These are phyloP conservation scores for Penicillium manginii DNA, from an alignment of 495 filamentous ascomycete species.

Conservation along the genomic window DNA sequence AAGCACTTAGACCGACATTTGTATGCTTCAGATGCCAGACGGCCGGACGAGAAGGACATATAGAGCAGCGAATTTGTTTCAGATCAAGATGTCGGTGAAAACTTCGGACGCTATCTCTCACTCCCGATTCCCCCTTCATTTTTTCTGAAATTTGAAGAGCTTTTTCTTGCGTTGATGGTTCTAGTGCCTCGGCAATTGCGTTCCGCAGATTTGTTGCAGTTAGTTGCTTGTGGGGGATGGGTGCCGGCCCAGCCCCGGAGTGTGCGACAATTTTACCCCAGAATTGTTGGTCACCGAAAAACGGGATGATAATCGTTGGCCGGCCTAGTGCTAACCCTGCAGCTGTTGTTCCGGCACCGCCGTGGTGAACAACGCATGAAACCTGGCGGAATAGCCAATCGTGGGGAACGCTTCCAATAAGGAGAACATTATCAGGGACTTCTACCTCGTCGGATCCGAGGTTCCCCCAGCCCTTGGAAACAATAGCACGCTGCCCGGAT, in stretches of 20 bases:
- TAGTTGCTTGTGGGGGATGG: slow-evolving; percentile 71
- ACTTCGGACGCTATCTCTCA: slow-evolving; percentile 62
- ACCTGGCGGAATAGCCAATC: slow-evolving; percentile 83
- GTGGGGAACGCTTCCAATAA: slow-evolving; percentile 78
- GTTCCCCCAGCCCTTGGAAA: slow-evolving; percentile 83
- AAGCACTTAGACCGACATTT: slow-evolving; percentile 63
- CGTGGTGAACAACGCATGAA: slow-evolving; percentile 78
- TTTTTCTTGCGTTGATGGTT: slow-evolving; percentile 55
- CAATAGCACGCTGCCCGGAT: slow-evolving; percentile 70
- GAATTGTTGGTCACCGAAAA: slow-evolving; percentile 86
- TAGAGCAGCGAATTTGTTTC: slow-evolving; percentile 61
- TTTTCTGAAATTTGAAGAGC: slow-evolving; percentile 61
- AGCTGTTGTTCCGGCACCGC: slow-evolving; percentile 81
- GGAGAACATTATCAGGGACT: slow-evolving; percentile 69
- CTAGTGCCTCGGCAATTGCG: slow-evolving; percentile 61
- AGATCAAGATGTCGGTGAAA: slow-evolving; percentile 72
- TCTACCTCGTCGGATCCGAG: slow-evolving; percentile 63
- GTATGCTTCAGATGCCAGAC: slow-evolving; percentile 72
- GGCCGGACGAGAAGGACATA: slow-evolving; percentile 67
- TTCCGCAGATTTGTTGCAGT: slow-evolving; percentile 64
- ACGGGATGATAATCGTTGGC: slow-evolving; percentile 78
- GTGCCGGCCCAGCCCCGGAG: slow-evolving; percentile 71
- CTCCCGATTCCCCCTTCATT: slow-evolving; percentile 68
- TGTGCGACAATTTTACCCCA: slow-evolving; percentile 78
- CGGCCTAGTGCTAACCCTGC: slow-evolving; percentile 68